Percentiles rank a stretch among this genome's conserved stretches.
Evolutionary conservation across 108 stramenopile species (phyloP).

Genomic region (Skeletonema costatum): DNA sequence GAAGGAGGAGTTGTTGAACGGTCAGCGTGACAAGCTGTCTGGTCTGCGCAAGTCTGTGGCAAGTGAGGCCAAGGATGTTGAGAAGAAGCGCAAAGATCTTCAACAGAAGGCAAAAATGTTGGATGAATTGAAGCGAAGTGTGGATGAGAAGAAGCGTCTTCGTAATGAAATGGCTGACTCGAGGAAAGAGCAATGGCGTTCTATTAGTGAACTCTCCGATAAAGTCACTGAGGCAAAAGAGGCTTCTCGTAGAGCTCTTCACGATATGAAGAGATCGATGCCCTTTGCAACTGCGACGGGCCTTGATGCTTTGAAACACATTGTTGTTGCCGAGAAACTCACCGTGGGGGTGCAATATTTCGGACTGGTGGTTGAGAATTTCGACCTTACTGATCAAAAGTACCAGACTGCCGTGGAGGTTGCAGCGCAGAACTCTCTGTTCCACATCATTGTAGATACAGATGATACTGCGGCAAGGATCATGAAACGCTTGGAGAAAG

Average conservation of each 20-base stretch:
- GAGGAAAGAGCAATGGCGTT: slow-evolving; percentile 77
- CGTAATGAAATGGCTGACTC: slow-evolving; percentile 76
- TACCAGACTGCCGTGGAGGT: slow-evolving; percentile 94
- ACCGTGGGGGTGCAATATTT: slow-evolving; percentile 75
- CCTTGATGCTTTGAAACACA: slow-evolving; percentile 71
- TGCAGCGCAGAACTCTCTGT: slow-evolving; percentile 93
- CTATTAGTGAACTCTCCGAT: slow-evolving; percentile 66
- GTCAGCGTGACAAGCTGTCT: slow-evolving; percentile 66
- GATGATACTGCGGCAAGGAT: slow-evolving; percentile 94
- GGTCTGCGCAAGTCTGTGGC: slow-evolving; percentile 54
- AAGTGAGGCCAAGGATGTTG: slow-evolving; percentile 41
- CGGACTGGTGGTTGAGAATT: slow-evolving; percentile 94
- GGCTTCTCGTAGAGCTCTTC: slow-evolving; percentile 51
- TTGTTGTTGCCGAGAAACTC: slow-evolving; percentile 80
- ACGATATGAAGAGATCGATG: slow-evolving; percentile 78
- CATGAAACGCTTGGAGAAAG: slow-evolving; percentile 87
- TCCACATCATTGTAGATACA: slow-evolving; percentile 98
- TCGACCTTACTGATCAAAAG: slow-evolving; percentile 75
- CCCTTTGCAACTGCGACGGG: slow-evolving; percentile 89
- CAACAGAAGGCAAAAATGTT: slow-evolving; percentile 51
- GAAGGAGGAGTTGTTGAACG: slow-evolving; percentile 56
- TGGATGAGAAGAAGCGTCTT: slow-evolving; percentile 66
- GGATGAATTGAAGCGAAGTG: slow-evolving; percentile 54
- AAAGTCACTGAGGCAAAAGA: slow-evolving; percentile 72
- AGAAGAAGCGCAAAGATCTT: slow-evolving; percentile 53